Base-by-base conservation (phyloP, 78 protist species). In the Thecamonas trahens region DNA sequence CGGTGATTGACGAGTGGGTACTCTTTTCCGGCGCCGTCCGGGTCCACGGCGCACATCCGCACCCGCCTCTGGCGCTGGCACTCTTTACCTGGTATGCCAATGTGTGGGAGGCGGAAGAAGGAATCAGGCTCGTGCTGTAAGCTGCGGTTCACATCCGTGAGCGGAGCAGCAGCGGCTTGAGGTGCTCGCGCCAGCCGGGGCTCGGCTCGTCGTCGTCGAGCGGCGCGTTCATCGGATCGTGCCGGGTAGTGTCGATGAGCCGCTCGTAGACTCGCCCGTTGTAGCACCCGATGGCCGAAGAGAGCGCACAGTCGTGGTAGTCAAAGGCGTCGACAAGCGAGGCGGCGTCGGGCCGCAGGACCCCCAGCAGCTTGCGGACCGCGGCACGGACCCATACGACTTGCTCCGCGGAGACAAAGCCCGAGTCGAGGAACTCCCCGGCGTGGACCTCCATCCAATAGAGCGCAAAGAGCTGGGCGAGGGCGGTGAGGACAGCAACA, bases 321-420 rank as follows among this genome's bases (percentile, higher is more conserved):
- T 71, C 63, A 34, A 55, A 72, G 39, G 82, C 74, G 32, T 77
- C 82, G 42, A 60, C 69, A 11, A 77, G 63, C 26, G 79, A 18
- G 22, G 72, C 32, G 22, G 78, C 78, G 26, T 77, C 35, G 24
- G 73, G 82, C 28, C 82, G 61, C 50, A 77, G 6, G 34, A 63
- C 76, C 28, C 8, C n/a, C 29, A 73, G 15, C 32, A 77, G 34
- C 35, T 9, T 22, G 14, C n/a, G 13, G 32, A 72, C 53, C 26
- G 40, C 67, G 17, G 37, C 38, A 7, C 24, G 35, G 57, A 55
- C 29, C n/a, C n/a, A n/a, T n/a, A n/a, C n/a, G n/a, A n/a, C n/a
- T n/a, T n/a, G n/a, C 22, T 5, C n/a, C 50, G 2, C 58, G 14
- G 38, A 34, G 3, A 6, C 28, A 28, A 2, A 6, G 38, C 45